Evolutionary conservation across 2,329 filamentous ascomycete species (phyloP).

Genomic region (Thyridium curvatum): DNA sequence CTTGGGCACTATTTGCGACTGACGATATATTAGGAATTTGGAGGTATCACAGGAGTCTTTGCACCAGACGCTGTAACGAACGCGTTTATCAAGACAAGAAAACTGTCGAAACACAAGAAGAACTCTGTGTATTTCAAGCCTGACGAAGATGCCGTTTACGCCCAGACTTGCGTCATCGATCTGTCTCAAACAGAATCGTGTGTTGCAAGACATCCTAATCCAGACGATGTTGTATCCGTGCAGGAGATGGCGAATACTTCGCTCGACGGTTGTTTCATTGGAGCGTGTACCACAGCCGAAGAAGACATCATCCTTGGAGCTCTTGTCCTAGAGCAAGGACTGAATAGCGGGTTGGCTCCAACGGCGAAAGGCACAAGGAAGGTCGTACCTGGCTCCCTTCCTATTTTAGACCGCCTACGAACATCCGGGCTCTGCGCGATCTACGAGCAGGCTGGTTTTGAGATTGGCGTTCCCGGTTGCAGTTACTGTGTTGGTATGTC

Average conservation of each 20-base stretch:
- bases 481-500: constrained; percentile 37
- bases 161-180: constrained; percentile 27
- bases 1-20: too few relatives aligned
- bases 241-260: constrained; percentile 18
- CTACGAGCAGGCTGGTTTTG: constrained; percentile 33
- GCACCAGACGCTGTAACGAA: constrained; percentile 28
- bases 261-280: constrained; percentile 38
- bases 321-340: constrained; percentile 29
- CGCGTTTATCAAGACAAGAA: constrained; percentile 25
- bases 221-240: constrained; percentile 36
- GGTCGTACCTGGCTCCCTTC: constrained; percentile 32
- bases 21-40: constrained; percentile 32
- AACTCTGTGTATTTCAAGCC: constrained; percentile 29
- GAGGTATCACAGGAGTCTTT: constrained; percentile 34
- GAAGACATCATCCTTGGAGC: constrained; percentile 36
- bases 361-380: constrained; percentile 24
- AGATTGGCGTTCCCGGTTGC: constrained; percentile 33
- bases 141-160: constrained; percentile 30
- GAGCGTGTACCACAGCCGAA: constrained; percentile 38
- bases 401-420: constrained; percentile 28
- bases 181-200: constrained; percentile 27
- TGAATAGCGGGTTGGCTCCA: constrained; percentile 22
- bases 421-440: constrained; percentile 25
- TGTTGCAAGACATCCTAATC: constrained; percentile 31
- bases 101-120: constrained; percentile 22